Evolutionary conservation across 1,139 yeast species (phyloP), one percentile per base, ranked within the genome.

Genomic region (Magnusiomyces sp.): DNA sequence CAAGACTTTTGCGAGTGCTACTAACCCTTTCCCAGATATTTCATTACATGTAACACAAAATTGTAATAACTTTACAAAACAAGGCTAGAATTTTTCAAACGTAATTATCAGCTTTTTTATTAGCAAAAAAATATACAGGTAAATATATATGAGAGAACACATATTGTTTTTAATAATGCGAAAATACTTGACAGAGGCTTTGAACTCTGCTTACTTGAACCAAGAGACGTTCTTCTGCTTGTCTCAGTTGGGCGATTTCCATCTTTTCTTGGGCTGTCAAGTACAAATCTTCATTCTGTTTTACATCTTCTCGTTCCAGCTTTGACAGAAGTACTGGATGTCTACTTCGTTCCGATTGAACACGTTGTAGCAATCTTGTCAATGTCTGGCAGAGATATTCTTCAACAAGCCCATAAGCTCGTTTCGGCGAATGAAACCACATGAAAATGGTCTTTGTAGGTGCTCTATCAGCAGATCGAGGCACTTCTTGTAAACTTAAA

Each of bases 381-480:
- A 89, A 81, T 52, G 81, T 79, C 71, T 79, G 80, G 56, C 84
- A 75, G 36, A 81, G 61, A 51, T 76, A 76, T 52, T 81, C 80
- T 47, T 72, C 69, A 57, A 81, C 61, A 36, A 75, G 71, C 33
- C 70, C 66, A 53, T 73, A 73, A 2, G 80, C 76, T 49, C 75
- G 73, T 32, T 63, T 65, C n/a, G 77, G 74, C 49, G 79, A 80
- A 58, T 82, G 85, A 63, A 88, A 77, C 74, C 88, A 92, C 45
- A 92, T 74, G 62, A 80, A 92, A 44, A 84, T 83, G 1, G 97
- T 83, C 58, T 95, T 80, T 41, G 88, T 81, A 0, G 97, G 96
- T 1, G 95, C 92, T 56, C 98, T 75, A 64, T 90, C 97, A 33
- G 82, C 83, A 36, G 95, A 83, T 61, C 94, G 77, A 7, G 98